These are phyloP conservation scores for Oryza longistaminata DNA, from an alignment of 176 grass and related monocot genomes.

Conservation along the genomic window DNA sequence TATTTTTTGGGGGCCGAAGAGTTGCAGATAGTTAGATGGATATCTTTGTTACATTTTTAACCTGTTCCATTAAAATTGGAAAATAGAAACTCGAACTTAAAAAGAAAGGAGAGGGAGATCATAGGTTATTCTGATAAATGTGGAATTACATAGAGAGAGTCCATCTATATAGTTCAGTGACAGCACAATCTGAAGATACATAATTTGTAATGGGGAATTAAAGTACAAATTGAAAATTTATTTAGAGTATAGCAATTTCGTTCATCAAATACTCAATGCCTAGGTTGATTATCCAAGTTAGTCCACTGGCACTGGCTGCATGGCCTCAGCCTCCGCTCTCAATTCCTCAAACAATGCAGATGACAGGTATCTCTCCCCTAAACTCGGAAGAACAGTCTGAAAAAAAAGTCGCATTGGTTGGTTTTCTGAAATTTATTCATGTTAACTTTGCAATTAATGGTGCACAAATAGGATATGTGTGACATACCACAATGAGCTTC, in stretches of 20 bases:
- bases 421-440: slow-evolving; percentile 7
- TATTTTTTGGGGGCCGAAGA: too few species aligned
- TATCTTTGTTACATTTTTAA: too few species aligned
- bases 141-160: background rate
- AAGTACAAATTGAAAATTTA: background rate
- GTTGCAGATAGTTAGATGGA: too few species aligned
- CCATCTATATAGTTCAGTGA: background rate
- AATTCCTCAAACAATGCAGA: slow-evolving; percentile 74
- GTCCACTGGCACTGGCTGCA: slow-evolving; percentile 71
- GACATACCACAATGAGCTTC: slow-evolving; percentile 93
- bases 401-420: background rate
- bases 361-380: slow-evolving; percentile 81
- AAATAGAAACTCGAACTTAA: background rate
- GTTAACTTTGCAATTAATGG: background rate
- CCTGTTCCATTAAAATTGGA: background rate
- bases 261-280: background rate
- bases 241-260: background rate
- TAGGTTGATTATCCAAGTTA: slow-evolving; percentile 34
- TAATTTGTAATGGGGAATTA: background rate
- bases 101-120: background rate
- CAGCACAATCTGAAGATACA: background rate
- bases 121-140: background rate
- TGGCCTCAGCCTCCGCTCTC: slow-evolving; percentile 82
- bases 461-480: background rate
- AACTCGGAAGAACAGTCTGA: slow-evolving; percentile 84